A percentile compares a stretch with the other conserved stretches of the same genome.
Conservation (phyloP, 495 filamentous ascomycete genomes). For the Massariosphaeria phaeospora region DNA sequence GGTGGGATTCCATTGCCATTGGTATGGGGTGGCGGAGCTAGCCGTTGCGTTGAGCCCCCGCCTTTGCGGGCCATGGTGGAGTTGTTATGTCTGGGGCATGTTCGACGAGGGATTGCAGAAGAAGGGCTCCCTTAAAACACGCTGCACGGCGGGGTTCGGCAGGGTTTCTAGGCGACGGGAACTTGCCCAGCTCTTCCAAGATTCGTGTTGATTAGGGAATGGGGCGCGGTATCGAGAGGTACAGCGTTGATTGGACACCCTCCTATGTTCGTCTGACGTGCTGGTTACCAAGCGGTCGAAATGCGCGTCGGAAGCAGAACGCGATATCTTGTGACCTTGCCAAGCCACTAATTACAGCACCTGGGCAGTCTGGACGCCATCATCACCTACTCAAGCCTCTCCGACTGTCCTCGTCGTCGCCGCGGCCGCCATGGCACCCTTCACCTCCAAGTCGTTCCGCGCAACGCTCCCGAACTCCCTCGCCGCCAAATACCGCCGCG, state of each 20-base stretch:
- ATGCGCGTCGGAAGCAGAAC: conserved; percentile 13
- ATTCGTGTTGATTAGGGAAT: too few relatives aligned
- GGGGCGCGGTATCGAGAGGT: too few relatives aligned
- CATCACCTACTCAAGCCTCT: neutral
- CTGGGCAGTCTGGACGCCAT: neutral
- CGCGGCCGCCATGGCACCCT: conserved; percentile 40
- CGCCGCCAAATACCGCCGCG: conserved; percentile 67
- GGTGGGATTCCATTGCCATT: conserved; percentile 34
- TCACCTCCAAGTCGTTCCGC: conserved; percentile 59
- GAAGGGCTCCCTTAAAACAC: neutral
- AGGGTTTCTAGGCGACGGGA: neutral
- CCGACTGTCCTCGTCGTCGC: neutral
- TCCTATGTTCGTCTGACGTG: too few relatives aligned
- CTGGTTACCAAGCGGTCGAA: neutral
- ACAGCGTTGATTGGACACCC: too few relatives aligned
- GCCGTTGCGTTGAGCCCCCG: conserved; percentile 25
- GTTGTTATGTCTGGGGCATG: conserved; percentile 14
- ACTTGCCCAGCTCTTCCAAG: too few relatives aligned
- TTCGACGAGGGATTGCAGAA: neutral
- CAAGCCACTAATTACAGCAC: conserved; percentile 16
- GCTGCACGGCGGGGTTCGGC: neutral
- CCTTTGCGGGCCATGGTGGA: conserved; percentile 30
- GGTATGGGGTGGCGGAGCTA: neutral
- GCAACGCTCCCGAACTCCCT: conserved; percentile 53
- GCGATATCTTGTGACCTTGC: conserved; percentile 22